phyloP scores from a whole-genome alignment of 345 rosid species.

The Eucalyptus tenuipes region DNA sequence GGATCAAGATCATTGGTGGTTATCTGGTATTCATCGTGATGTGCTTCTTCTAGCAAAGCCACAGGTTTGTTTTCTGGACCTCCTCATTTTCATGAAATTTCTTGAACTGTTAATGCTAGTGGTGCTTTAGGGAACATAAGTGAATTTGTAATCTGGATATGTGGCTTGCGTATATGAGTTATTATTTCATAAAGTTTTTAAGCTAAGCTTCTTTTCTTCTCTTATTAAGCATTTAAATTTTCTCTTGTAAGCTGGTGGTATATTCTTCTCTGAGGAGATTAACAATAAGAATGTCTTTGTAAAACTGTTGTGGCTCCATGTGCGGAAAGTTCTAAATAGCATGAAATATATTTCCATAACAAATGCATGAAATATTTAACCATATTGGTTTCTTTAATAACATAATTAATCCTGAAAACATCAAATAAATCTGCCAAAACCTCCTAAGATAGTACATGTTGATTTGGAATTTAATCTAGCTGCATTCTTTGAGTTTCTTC shows the following conservation, averaged over 20 bases:
- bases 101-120: neutral
- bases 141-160: neutral
- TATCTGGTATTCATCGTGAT: constrained; percentile 94
- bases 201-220: neutral
- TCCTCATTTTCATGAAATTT: neutral
- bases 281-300: neutral
- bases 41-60: constrained; percentile 98
- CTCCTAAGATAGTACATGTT: neutral
- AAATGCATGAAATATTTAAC: neutral
- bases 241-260: neutral
- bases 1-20: constrained; percentile 99
- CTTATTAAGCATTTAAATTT: neutral
- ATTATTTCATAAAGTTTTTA: neutral
- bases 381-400: neutral
- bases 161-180: neutral
- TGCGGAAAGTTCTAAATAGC: neutral
- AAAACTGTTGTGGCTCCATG: neutral
- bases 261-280: neutral
- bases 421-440: neutral
- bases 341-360: neutral
- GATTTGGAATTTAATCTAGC: neutral
- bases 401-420: neutral
- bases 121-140: neutral
- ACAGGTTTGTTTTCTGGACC: constrained; percentile 33
- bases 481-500: neutral